Evolutionary conservation across 2,329 filamentous ascomycete genomes (phyloP), one percentile per base, ranked within the genome.

Genomic region (Plectosphaerella sp.): DNA sequence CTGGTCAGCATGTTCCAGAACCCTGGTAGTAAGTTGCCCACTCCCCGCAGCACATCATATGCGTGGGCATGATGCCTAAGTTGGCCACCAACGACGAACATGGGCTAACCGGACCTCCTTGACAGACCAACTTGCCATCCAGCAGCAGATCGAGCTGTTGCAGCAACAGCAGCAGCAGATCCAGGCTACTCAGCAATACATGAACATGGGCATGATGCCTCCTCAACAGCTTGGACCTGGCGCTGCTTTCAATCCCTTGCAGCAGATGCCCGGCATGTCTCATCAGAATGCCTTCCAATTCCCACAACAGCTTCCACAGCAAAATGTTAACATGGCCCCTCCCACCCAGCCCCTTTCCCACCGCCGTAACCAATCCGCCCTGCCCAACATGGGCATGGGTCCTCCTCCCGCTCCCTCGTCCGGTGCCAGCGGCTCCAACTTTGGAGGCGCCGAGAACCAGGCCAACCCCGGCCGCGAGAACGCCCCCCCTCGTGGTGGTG

Each of bases 141-240:
- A 96, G 76, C 93, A 97, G 77, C 93, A 97, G 75, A 97, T 97
- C 67, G 93, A 97, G 74, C 82, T 95, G 67, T 81, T 97, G 66
- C 93, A 97, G 76, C 91, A 96, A 71, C 94, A 97, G 71, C 94
- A 97, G 70, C 92, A 97, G 72, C 92, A 97, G 70, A 95, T 97
- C 67, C 90, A 95, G 73, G 91, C 91, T 62, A 94, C 91, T 58
- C 91, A 97, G 67, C 92, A 97, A 74, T 97, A 96, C 77, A 88
- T 96, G 64, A 96, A 94, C 71, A 92, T 97, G 89, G 91, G 91
- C 70, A 91, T 97, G 82, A 86, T 97, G 64, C 87, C 88, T 61
- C 87, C 89, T 64, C 93, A 97, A 74, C 61, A 69, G 58, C 78
- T 97, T 54, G 84, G 83, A 61, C 83, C 84, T 56, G 85, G 84